These are phyloP conservation scores for Dactylorhiza incarnata DNA, from an alignment of 106 monocot species.

Conservation along the genomic window DNA sequence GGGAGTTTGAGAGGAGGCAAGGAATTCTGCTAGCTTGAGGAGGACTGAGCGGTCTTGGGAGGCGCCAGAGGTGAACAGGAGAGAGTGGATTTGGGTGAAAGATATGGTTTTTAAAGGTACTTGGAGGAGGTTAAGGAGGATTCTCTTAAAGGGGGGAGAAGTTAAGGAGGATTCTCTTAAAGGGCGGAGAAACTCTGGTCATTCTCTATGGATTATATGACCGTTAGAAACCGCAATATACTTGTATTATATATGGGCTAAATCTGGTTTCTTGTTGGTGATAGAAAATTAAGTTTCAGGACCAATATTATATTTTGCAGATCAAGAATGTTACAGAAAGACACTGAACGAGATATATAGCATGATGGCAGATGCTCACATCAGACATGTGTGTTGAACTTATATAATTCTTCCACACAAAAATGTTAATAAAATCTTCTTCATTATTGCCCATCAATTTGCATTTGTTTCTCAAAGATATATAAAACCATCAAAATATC, in stretches of 20 bases:
- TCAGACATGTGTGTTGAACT: neutral
- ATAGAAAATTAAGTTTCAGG: too few relatives aligned
- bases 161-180: constrained; percentile 22
- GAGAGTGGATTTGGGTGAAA: constrained; percentile 32
- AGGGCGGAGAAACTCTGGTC: neutral
- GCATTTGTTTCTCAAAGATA: constrained; percentile 34
- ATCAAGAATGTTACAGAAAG: too few relatives aligned
- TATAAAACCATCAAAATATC: constrained; percentile 22
- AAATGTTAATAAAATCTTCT: neutral
- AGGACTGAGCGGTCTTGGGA: constrained; percentile 18
- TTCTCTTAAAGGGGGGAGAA: constrained; percentile 12
- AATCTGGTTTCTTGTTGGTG: too few relatives aligned
- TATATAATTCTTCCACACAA: neutral
- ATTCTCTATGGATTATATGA: neutral
- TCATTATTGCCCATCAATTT: constrained; percentile 18
- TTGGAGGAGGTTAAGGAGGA: constrained; percentile 25
- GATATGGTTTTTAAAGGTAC: constrained; percentile 7
- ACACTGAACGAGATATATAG: too few relatives aligned
- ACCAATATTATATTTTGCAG: too few relatives aligned
- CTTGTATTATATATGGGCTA: too few relatives aligned
- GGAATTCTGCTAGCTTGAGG: constrained; percentile 19
- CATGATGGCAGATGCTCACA: too few relatives aligned
- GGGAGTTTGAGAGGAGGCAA: constrained; percentile 4
- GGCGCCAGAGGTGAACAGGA: constrained; percentile 39
- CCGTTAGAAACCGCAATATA: neutral